phyloP scores from a whole-genome alignment of 1,284 basidiomycete genomes.

The Ustilago lituana region DNA sequence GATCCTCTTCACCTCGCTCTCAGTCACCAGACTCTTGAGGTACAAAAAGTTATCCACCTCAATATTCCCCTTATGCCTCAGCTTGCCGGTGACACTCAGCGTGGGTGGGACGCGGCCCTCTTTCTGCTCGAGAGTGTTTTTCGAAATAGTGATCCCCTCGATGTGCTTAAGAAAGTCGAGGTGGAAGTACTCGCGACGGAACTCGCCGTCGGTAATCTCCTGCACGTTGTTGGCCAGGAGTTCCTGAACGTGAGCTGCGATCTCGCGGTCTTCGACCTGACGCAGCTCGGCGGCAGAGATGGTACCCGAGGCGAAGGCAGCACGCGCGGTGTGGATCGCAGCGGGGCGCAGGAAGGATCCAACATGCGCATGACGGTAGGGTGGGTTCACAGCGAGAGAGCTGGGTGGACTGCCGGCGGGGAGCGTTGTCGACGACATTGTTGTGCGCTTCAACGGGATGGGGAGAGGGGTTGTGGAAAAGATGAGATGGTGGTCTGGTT shows the following conservation, averaged over 20 bases:
- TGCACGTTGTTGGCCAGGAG: constrained; percentile 72
- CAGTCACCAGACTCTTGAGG: constrained; percentile 61
- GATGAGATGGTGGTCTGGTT: too few species aligned
- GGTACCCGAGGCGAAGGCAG: constrained; percentile 69
- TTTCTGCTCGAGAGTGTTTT: constrained; percentile 57
- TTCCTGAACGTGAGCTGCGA: constrained; percentile 71
- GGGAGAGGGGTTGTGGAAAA: too few species aligned
- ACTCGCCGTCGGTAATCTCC: constrained; percentile 75
- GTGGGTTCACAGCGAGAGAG: constrained; percentile 30
- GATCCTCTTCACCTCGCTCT: constrained; percentile 69
- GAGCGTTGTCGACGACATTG: constrained; percentile 43
- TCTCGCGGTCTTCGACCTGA: constrained; percentile 72
- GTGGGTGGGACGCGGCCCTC: constrained; percentile 63
- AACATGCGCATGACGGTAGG: constrained; percentile 48
- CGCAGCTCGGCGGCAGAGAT: constrained; percentile 70
- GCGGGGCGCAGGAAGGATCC: constrained; percentile 72
- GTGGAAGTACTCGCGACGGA: constrained; percentile 58
- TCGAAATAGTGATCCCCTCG: constrained; percentile 46
- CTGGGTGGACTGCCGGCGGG: constrained; percentile 25
- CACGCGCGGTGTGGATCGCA: constrained; percentile 71
- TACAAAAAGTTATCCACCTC: constrained; percentile 67
- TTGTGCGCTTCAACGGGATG: too few species aligned
- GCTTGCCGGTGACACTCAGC: constrained; percentile 64
- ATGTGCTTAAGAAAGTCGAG: constrained; percentile 56
- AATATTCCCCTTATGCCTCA: constrained; percentile 53